Evolutionary conservation across 2,329 filamentous ascomycete species (phyloP).

Genomic region (Fusarium circinatum): DNA sequence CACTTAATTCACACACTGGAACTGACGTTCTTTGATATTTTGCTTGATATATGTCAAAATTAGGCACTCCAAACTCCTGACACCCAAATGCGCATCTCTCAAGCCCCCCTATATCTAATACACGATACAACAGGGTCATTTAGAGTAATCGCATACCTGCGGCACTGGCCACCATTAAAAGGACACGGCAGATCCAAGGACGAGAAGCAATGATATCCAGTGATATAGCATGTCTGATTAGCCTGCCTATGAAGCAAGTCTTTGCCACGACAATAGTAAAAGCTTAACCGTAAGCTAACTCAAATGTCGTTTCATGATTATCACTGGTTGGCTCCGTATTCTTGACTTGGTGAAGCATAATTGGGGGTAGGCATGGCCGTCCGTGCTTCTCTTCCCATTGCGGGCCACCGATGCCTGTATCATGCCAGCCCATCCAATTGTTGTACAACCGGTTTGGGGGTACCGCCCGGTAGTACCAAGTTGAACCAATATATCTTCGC

Average conservation of each 20-base stretch:
- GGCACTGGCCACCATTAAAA: slow-evolving; percentile 3
- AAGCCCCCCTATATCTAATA: slow-evolving; percentile 23
- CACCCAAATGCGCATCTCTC: slow-evolving; percentile 41
- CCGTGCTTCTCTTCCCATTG: slow-evolving; percentile 67
- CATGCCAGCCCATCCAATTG: slow-evolving; percentile 71
- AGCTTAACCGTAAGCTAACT: slow-evolving; percentile 52
- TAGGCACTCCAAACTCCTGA: slow-evolving; percentile 22
- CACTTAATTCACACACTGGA: background rate
- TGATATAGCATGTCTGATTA: slow-evolving; percentile 1
- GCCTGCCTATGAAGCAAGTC: background rate
- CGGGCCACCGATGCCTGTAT: slow-evolving; percentile 63
- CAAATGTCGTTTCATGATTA: slow-evolving; percentile 53
- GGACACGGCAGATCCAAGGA: slow-evolving; percentile 4
- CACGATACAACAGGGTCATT: slow-evolving; percentile 28
- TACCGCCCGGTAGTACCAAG: slow-evolving; percentile 69
- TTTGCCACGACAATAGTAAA: background rate
- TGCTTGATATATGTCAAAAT: slow-evolving; percentile 11
- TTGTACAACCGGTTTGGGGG: slow-evolving; percentile 69
- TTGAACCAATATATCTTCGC: slow-evolving; percentile 65
- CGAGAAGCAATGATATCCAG: slow-evolving; percentile 13
- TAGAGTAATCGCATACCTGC: slow-evolving; percentile 33
- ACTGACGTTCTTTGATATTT: background rate
- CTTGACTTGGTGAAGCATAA: slow-evolving; percentile 70
- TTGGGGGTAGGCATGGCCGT: slow-evolving; percentile 66
- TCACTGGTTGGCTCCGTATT: slow-evolving; percentile 62